These are phyloP conservation scores for Scheffersomyces quercinus DNA, from an alignment of 1,139 yeast species.

Conservation along the genomic window DNA sequence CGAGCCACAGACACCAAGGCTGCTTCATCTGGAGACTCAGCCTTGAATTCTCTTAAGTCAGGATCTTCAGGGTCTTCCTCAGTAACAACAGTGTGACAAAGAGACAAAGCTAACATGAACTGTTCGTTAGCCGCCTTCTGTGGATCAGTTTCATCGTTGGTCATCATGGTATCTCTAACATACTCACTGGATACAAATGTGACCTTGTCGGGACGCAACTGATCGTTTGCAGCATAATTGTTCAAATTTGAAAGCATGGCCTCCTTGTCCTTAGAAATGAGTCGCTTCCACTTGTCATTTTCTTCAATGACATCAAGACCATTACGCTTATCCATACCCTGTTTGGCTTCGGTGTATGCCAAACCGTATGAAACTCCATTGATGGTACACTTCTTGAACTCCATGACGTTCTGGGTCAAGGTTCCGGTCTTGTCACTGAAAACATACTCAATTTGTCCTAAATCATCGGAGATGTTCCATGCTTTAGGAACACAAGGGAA, in stretches of 20 bases:
- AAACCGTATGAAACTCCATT: constrained; percentile 87
- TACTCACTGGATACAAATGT: constrained; percentile 78
- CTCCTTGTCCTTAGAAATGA: constrained; percentile 62
- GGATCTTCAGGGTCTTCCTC: constrained; percentile 65
- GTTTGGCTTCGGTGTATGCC: constrained; percentile 94
- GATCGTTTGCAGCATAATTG: constrained; percentile 49
- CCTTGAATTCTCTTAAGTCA: constrained; percentile 62
- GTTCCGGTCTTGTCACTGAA: constrained; percentile 98
- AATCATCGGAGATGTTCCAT: constrained; percentile 96
- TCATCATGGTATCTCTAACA: constrained; percentile 35
- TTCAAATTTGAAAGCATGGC: constrained; percentile 63
- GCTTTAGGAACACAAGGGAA: constrained; percentile 96
- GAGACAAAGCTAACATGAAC: constrained; percentile 84
- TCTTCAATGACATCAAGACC: constrained; percentile 80
- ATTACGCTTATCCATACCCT: constrained; percentile 85
- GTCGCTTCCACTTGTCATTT: constrained; percentile 58
- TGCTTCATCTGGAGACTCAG: constrained; percentile 98
- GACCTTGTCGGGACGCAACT: constrained; percentile 61
- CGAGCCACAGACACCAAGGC: constrained; percentile 93
- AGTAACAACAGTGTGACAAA: constrained; percentile 91
- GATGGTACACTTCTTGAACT: constrained; percentile 88
- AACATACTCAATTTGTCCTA: constrained; percentile 94
- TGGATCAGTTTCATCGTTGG: constrained; percentile 38
- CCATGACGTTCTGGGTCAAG: constrained; percentile 95
- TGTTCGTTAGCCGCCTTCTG: constrained; percentile 70